A percentile compares a stretch with the other conserved stretches of the same genome.
Evolutionary conservation across 768 basidiomycete species (phyloP).

Genomic region (Boletus speciosus): DNA sequence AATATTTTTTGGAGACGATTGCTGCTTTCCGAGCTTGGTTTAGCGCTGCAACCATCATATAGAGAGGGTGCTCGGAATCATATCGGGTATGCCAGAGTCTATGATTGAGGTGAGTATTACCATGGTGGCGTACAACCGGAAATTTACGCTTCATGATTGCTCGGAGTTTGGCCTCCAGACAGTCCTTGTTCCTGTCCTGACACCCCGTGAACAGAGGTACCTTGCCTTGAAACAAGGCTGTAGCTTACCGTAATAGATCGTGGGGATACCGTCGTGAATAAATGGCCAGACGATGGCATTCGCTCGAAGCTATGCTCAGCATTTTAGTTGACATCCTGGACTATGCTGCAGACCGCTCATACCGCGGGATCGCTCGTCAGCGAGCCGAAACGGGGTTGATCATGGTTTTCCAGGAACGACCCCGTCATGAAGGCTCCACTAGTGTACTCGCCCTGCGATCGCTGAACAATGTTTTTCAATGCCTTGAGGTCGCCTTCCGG

Average conservation of each 20-base stretch:
- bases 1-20: conserved; percentile 39
- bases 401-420: conserved; percentile 54
- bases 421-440: conserved; percentile 41
- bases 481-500: conserved; percentile 33
- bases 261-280: conserved; percentile 49
- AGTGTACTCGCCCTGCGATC: conserved; percentile 37
- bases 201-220: neutral
- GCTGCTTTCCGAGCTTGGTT: conserved; percentile 54
- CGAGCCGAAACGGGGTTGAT: conserved; percentile 47
- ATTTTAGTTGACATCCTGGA: neutral
- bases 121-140: neutral
- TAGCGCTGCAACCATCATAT: conserved; percentile 43
- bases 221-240: neutral
- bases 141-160: conserved; percentile 50
- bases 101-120: conserved; percentile 4
- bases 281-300: conserved; percentile 52
- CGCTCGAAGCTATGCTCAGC: conserved; percentile 32
- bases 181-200: conserved; percentile 50
- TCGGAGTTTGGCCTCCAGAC: conserved; percentile 41
- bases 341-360: conserved; percentile 8
- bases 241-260: conserved; percentile 44
- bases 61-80: conserved; percentile 45
- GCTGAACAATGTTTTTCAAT: conserved; percentile 25
- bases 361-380: conserved; percentile 41
- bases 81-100: conserved; percentile 64